Evolutionary conservation across 129 eudicot species (phyloP), one percentile per base, ranked within the genome.

Genomic region (Artemisia tridentata): DNA sequence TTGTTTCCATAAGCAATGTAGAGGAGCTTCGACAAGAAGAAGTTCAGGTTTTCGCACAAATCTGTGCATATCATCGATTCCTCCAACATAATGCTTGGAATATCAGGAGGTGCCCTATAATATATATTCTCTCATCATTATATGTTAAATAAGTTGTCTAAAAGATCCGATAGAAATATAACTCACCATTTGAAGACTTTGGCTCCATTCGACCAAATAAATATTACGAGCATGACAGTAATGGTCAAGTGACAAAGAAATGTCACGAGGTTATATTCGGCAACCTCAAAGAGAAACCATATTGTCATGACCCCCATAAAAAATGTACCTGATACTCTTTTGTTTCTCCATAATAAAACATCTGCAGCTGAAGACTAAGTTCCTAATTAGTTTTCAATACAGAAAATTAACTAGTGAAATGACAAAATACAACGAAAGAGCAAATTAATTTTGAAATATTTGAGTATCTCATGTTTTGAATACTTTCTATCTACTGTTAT

Each of bases 261-360:
- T 2, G 90, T 78, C 25, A 89, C 73, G 6, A 89, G 68, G 31
- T 54, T 86, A 76, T 82, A 89, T 15, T 84, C 88, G 6, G 75
- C 80, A 13, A 86, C 78, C 78, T 86, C 90, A 14, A 89, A 86
- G 9, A 89, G 83, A 65, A 69, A 78, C 96, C 96, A 89, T 60
- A 84, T 69, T 7, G 63, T 17, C 45, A 74, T 50, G 10, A 82
- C 68, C 17, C 61, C 82, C 19, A 58, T 20, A 16, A 79, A 65
- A 38, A 78, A 11, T 2, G 80, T 76, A 47, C 80, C 80, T 0
- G 92, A 86, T 67, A 73, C 31, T 58, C 17, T 80, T 56, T 72
- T 76, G 73, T 89, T 70, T 58, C 81, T 86, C 96, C 96, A 89
- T 70, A 89, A 51, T 62, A 89, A 64, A 38, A 89, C 46, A 55